Base-by-base conservation (phyloP, 2,329 filamentous ascomycete species). In the Rachicladosporium sp. region DNA sequence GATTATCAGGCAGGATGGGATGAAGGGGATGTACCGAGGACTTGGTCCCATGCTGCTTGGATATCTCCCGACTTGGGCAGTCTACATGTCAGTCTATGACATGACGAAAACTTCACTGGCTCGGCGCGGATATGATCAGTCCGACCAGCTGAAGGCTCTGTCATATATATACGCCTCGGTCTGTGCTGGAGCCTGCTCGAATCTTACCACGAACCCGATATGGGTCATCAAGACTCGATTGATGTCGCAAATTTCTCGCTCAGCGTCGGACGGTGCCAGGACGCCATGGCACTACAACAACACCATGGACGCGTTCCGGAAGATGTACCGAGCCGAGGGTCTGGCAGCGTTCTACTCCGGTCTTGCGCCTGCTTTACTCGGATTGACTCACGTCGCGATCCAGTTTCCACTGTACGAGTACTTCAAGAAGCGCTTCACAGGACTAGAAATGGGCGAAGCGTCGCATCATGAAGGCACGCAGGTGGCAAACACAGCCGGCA, bases 211-310 rank as follows among this genome's bases (percentile, higher is more conserved):
- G 15, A 98, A 96, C 61, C 91, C 91, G 1, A 98, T 98, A 45
- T 98, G 91, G 91, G 91, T 98, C 30, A 94, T 98, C 67, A 98
- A 98, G 65, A 98, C 91, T 36, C 75, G 91, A 50, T 74, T 98
- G 51, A 96, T 96, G 91, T 94, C 91, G 30, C 91, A 96, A 66
- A 82, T 78, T 13, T 78, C 74, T 48, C 61, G 68, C 30, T 69
- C 66, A 45, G 67, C 73, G 47, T 70, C 63, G 27, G 68, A 64
- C 54, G 62, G 64, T 41, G 65, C 76, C 37, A 72, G 77, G 40
- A 73, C 78, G n/a, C 80, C 80, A 23, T 96, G 88, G 86, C 83
- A 95, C 57, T 98, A 98, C 62, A 76, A 71, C 49, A 86, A 80
- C 42, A 96, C 91, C 2, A 66, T 87, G 39, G 91, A 98, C 64